Base-by-base conservation (phyloP, 2,329 filamentous ascomycete genomes). In the Boeremia exigua region DNA sequence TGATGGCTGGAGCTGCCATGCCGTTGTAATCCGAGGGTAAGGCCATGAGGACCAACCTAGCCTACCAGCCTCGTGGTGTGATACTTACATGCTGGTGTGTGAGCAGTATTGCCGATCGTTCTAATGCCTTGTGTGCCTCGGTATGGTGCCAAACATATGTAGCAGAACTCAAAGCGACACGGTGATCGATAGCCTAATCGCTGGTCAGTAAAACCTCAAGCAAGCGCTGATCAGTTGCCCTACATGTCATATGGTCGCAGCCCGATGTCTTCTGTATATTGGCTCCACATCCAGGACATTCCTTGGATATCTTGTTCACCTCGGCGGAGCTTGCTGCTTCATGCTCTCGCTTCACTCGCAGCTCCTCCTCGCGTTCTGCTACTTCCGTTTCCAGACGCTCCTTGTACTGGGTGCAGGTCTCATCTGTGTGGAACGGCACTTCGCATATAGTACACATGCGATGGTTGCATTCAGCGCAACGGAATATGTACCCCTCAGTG, bases 171-270 rank as follows among this genome's bases (percentile, higher is more conserved):
- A 14, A 42, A 42, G 2, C 10, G 25, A 14, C 38, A 42, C 8
- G 4, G 7, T 12, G 37, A 6, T 39, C 37, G 37, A 9, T 14
- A 10, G 14, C 19, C 37, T 39, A 23, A 6, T 4, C 6, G 9
- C 17, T 39, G 10, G 19, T 39, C 19, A 39, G 37, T 27, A 28
- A 23, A n/a, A 4, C 4, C 19, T 23, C 25, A 4, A 5, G 17
- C 4, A 39, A 23, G 15, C 8, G 15, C 15, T 23, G 19, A 39
- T 14, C 7, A 14, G 37, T 25, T 29, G 25, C 9, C 38, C 42
- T 51, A 51, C 48, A 51, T 11, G 48, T 52, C 25, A 52, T 52
- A 27, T 52, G 48, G n/a, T 52, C 48, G 27, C 48, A 52, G 3
- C 14, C 48, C 2, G 9, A 4, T 6, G 14, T 11, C 25, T 52